Percentiles rank a stretch among this genome's conserved stretches.
These are phyloP conservation scores for Jatropha podagrica DNA, from an alignment of 441 rosid species.

Conservation along the genomic window DNA sequence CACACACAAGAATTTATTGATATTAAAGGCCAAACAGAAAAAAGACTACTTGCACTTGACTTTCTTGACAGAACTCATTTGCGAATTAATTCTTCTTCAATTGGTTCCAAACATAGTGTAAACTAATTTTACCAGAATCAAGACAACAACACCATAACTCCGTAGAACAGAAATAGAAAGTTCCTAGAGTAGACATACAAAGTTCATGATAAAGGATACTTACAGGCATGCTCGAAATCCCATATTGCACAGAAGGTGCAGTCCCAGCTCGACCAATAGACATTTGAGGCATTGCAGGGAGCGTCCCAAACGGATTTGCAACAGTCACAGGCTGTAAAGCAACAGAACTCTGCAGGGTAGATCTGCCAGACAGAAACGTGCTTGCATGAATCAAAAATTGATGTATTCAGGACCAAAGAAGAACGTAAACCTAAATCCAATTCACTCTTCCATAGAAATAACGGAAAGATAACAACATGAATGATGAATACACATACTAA, in stretches of 20 bases:
- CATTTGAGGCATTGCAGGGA: conserved; percentile 91
- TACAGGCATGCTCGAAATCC: conserved; percentile 96
- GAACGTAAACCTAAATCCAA: neutral
- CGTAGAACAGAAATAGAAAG: neutral
- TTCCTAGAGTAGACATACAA: conserved; percentile 2
- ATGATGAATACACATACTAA: neutral
- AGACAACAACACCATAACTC: neutral
- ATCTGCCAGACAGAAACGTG: conserved; percentile 40
- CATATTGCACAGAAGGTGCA: conserved; percentile 82
- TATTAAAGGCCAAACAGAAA: neutral
- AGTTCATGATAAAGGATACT: conserved; percentile 27
- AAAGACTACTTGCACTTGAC: too few relatives aligned
- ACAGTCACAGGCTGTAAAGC: conserved; percentile 54
- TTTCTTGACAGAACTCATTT: too few relatives aligned
- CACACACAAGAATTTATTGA: neutral
- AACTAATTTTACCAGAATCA: neutral
- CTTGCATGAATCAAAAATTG: conserved; percentile 11
- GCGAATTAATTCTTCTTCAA: neutral
- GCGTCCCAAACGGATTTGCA: conserved; percentile 86
- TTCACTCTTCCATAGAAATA: neutral
- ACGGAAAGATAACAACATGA: neutral
- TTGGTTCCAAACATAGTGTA: neutral
- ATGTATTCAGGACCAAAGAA: neutral
- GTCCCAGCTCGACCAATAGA: conserved; percentile 81
- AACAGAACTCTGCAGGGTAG: conserved; percentile 43